Conservation (phyloP, 2,329 filamentous ascomycete genomes). For the Ophiosphaerella narmari region DNA sequence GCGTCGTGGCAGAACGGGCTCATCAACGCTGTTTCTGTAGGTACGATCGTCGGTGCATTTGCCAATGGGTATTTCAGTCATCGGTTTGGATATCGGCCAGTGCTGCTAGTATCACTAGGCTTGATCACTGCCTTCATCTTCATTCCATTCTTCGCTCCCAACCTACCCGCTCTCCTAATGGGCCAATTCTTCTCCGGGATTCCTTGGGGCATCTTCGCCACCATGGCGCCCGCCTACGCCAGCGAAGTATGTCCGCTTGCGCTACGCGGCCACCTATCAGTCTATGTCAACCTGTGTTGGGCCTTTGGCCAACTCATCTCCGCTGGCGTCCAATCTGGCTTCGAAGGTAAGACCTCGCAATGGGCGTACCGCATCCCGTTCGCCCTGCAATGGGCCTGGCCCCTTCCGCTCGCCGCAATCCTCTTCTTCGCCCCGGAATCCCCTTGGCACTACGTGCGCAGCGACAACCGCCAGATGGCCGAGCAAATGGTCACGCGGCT, state of each 20-base stretch:
- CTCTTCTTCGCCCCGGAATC: slow-evolving; percentile 71
- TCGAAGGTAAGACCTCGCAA: slow-evolving; percentile 62
- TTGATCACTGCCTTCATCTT: slow-evolving; percentile 20
- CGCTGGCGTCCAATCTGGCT: slow-evolving; percentile 68
- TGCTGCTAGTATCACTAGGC: slow-evolving; percentile 19
- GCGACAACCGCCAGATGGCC: slow-evolving; percentile 63
- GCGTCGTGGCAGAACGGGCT: slow-evolving; percentile 50
- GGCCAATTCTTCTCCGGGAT: slow-evolving; percentile 32
- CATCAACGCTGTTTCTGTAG: slow-evolving; percentile 46
- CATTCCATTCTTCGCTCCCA: slow-evolving; percentile 29
- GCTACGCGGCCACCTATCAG: slow-evolving; percentile 59
- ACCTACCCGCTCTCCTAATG: slow-evolving; percentile 16
- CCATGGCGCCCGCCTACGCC: slow-evolving; percentile 49
- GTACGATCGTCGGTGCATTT: slow-evolving; percentile 49
- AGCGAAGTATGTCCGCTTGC: slow-evolving; percentile 69
- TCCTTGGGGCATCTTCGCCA: slow-evolving; percentile 49
- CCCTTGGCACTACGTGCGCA: slow-evolving; percentile 72
- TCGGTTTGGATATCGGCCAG: slow-evolving; percentile 38
- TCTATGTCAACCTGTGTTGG: slow-evolving; percentile 54
- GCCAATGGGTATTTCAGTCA: slow-evolving; percentile 45
- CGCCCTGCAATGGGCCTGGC: slow-evolving; percentile 75
- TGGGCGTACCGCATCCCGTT: slow-evolving; percentile 69
- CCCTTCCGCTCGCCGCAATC: slow-evolving; percentile 64
- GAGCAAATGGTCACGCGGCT: slow-evolving; percentile 44
- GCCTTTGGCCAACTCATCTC: slow-evolving; percentile 66